Percentiles rank a stretch among this genome's conserved stretches.
phyloP scores from a whole-genome alignment of 2,329 filamentous ascomycete genomes.

The Phialophora macrospora region DNA sequence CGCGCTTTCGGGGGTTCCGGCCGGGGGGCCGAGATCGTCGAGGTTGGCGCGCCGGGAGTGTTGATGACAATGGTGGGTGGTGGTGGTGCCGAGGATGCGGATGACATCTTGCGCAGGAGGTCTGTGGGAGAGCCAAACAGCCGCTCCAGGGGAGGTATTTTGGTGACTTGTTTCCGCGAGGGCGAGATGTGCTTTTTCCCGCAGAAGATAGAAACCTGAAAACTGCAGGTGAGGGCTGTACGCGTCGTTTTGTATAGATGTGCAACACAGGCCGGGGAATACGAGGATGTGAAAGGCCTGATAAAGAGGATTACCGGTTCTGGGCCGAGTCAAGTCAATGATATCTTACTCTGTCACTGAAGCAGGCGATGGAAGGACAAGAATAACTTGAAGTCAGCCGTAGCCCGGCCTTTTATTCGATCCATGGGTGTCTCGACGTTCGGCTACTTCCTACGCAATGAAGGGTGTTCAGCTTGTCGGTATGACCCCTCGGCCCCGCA shows the following conservation, averaged over 20 bases:
- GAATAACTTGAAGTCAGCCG: slow-evolving; percentile 8
- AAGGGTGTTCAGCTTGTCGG: slow-evolving; percentile 15
- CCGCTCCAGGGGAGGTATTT: slow-evolving; percentile 2
- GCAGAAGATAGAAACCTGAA: not conserved
- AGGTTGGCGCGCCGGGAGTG: slow-evolving; percentile 29
- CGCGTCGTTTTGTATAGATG: not conserved
- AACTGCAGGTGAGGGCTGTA: not conserved
- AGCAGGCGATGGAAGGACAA: slow-evolving; percentile 4
- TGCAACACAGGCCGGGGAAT: not conserved
- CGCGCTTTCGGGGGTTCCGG: slow-evolving; percentile 11
- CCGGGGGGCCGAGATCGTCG: slow-evolving; percentile 21
- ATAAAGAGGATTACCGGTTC: not conserved
- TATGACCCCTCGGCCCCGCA: slow-evolving; percentile 7
- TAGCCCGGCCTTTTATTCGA: slow-evolving; percentile 18
- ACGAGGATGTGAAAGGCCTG: slow-evolving; percentile 4
- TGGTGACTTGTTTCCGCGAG: not conserved
- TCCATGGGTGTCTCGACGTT: not conserved
- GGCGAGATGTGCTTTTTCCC: not conserved
- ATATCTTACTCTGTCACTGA: slow-evolving; percentile 12
- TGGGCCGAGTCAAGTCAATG: not conserved
- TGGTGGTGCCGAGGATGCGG: slow-evolving; percentile 16
- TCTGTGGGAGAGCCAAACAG: slow-evolving; percentile 15
- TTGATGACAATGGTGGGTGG: slow-evolving; percentile 38
- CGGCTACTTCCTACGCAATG: slow-evolving; percentile 1
- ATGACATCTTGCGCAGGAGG: slow-evolving; percentile 24